phyloP scores from a whole-genome alignment of 805 yeast genomes.

The Pichia occidentalis region DNA sequence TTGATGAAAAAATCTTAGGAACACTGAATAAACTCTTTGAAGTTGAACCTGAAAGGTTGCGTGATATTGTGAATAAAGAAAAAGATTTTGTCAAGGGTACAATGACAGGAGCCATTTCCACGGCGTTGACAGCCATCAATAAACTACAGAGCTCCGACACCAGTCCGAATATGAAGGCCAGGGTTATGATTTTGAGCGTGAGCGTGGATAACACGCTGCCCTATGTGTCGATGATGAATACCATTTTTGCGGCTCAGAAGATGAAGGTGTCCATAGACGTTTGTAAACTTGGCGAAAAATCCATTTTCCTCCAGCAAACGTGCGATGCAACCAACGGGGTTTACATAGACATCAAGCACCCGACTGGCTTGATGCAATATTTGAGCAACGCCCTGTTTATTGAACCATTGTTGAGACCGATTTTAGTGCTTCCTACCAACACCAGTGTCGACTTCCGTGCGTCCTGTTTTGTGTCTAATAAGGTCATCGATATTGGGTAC shows the following conservation, averaged over 20 bases:
- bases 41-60: constrained; percentile 24
- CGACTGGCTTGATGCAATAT: constrained; percentile 77
- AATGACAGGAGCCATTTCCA: constrained; percentile 72
- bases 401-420: constrained; percentile 76
- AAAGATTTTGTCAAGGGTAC: constrained; percentile 38
- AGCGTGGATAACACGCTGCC: constrained; percentile 72
- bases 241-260: constrained; percentile 93
- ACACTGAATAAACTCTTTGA: constrained; percentile 45
- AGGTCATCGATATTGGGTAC: constrained; percentile 85
- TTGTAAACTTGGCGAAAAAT: constrained; percentile 65
- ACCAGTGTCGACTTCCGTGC: constrained; percentile 89
- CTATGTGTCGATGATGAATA: constrained; percentile 90
- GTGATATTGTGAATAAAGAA: constrained; percentile 19
- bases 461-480: constrained; percentile 86
- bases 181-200: constrained; percentile 56
- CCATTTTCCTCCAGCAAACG: constrained; percentile 91
- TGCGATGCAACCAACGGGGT: constrained; percentile 92
- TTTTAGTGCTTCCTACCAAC: constrained; percentile 73
- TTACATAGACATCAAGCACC: constrained; percentile 61
- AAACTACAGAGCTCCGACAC: constrained; percentile 48
- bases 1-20: constrained; percentile 66
- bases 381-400: constrained; percentile 75
- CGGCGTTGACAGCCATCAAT: constrained; percentile 76
- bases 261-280: constrained; percentile 86
- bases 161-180: constrained; percentile 47